Conservation (phyloP, 2,329 filamentous ascomycete species). For the Penicillium brasilianum region DNA sequence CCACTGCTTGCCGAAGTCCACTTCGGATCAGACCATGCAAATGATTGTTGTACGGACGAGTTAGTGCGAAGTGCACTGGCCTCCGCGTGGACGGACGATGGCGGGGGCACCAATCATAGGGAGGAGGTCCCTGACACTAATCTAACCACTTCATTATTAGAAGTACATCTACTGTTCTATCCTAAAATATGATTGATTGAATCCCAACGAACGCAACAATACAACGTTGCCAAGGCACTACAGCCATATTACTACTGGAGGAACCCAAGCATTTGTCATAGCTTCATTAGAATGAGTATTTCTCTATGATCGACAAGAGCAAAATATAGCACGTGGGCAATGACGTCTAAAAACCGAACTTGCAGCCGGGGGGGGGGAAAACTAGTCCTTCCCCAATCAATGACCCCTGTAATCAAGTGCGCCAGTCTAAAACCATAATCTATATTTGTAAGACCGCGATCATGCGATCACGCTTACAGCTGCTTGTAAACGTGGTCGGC, state of each 20-base stretch:
- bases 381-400: neutral
- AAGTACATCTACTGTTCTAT: neutral
- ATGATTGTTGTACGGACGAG: neutral
- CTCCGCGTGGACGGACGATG: conserved; percentile 5
- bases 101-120: conserved; percentile 19
- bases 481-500: conserved; percentile 56
- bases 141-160: neutral
- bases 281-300: conserved; percentile 29
- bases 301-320: conserved; percentile 22
- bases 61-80: conserved; percentile 16
- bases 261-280: conserved; percentile 21
- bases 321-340: conserved; percentile 12
- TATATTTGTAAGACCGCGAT: conserved; percentile 6
- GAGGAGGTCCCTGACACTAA: conserved; percentile 7
- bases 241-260: neutral
- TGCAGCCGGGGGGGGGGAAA: neutral
- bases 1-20: conserved; percentile 6
- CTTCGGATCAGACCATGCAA: neutral
- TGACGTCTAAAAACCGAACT: conserved; percentile 10
- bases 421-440: conserved; percentile 15
- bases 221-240: too few relatives aligned
- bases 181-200: neutral
- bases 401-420: conserved; percentile 5
- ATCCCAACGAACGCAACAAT: too few relatives aligned
- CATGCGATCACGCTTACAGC: conserved; percentile 41